Conservation (phyloP, 192 early-diverging fungal genomes). For the Coemansia aciculifera region DNA sequence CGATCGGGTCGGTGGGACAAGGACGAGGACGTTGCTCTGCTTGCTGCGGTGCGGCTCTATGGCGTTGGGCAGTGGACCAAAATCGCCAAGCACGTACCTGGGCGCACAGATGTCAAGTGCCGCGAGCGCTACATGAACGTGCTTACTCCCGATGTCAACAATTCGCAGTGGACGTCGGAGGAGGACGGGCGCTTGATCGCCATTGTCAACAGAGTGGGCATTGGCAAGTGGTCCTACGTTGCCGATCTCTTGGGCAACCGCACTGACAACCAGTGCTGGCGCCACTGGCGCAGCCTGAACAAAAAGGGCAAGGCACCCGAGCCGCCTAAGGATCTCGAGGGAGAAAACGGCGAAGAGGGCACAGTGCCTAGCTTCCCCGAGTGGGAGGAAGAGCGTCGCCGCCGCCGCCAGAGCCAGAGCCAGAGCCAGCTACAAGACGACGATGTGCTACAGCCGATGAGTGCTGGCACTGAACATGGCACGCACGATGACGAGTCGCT, state of each 20-base stretch:
- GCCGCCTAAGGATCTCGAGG: constrained; percentile 39
- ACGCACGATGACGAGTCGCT: constrained; percentile 16
- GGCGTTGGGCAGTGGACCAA: constrained; percentile 72
- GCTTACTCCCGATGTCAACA: constrained; percentile 59
- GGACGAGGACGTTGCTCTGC: constrained; percentile 70
- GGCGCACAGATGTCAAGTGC: constrained; percentile 76
- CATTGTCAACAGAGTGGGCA: constrained; percentile 47
- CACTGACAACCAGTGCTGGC: constrained; percentile 62
- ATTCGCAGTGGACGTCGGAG: constrained; percentile 57
- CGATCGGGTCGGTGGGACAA: constrained; percentile 63
- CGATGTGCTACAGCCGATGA: background rate
- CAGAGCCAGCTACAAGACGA: constrained; percentile 4
- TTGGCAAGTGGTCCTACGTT: constrained; percentile 63
- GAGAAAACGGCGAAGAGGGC: constrained; percentile 47
- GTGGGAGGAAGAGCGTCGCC: constrained; percentile 49
- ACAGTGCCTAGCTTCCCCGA: constrained; percentile 54
- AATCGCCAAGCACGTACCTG: constrained; percentile 67
- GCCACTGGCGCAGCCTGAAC: constrained; percentile 57
- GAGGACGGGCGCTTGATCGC: constrained; percentile 55
- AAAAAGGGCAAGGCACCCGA: constrained; percentile 49
- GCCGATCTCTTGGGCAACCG: constrained; percentile 51
- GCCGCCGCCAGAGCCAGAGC: constrained; percentile 4
- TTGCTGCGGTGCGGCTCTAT: constrained; percentile 63
- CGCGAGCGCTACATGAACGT: constrained; percentile 77
- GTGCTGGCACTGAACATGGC: background rate